Evolutionary conservation across 441 rosid genomes (phyloP), one percentile per base, ranked within the genome.

Genomic region (Viola pubescens): DNA sequence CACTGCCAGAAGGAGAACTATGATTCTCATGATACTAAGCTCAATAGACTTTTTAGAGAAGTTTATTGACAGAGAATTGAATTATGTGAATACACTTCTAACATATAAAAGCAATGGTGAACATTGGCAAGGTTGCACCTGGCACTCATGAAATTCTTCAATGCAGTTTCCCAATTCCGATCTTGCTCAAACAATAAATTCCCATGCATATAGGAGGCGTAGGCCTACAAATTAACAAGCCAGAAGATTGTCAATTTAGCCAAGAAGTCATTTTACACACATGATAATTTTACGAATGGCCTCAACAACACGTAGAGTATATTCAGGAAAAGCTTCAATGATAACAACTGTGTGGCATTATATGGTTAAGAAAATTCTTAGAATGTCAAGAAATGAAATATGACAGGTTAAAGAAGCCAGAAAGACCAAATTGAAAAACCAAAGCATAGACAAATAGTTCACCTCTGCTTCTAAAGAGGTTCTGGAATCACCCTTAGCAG

Each of bases 381-480:
- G 5, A 46, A 46, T 46, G 13, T 46, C 4, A 5, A 4, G n/a
- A 46, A 46, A 26, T 26, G 34, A 26, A 46, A 9, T 46, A 43
- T 9, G n/a, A 46, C n/a, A 9, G 49, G 49, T 46, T 0, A 9
- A 4, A 46, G 49, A 9, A 12, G 4, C 8, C 46, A 43, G 46
- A 43, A 9, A 46, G 4, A 8, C 49, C 34, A 46, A 46, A 4
- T 9, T 12, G n/a, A 46, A 3, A 4, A 46, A 46, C 8, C 52
- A 71, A 11, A 54, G 26, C 19, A 53, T 2, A 52, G 42, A n/a
- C 65, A 39, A 46, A 46, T 26, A 1, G n/a, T 12, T 9, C 63
- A 90, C 97, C 97, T 88, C 98, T 54, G 97, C 95, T 81, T 94
- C 98, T 54, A 94, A 75, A 65, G 97, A 88, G 48, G 97, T 87